These are phyloP conservation scores for Teratosphaeria viscida DNA, from an alignment of 2,329 filamentous ascomycete species.

Conservation along the genomic window DNA sequence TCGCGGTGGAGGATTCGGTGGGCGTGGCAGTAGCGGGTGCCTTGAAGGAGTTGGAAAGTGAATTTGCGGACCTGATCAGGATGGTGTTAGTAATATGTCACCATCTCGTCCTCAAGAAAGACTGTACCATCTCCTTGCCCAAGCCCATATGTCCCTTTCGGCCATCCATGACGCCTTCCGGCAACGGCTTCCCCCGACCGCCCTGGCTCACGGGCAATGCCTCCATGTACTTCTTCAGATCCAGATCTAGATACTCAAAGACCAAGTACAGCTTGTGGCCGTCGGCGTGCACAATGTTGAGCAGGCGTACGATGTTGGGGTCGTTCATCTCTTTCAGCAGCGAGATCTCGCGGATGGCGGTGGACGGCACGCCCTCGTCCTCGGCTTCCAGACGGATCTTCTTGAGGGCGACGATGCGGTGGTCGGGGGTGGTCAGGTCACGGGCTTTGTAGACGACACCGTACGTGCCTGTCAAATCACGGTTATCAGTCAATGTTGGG, in stretches of 20 bases:
- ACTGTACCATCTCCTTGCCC: constrained; percentile 53
- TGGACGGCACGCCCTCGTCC: constrained; percentile 86
- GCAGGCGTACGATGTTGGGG: constrained; percentile 74
- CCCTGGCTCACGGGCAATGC: constrained; percentile 73
- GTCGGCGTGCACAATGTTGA: constrained; percentile 91
- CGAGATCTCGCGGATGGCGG: constrained; percentile 88
- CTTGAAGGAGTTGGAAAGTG: constrained; percentile 78
- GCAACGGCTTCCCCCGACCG: constrained; percentile 73
- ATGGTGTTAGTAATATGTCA: not conserved
- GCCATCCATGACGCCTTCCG: constrained; percentile 55
- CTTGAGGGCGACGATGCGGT: constrained; percentile 81
- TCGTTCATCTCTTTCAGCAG: constrained; percentile 91
- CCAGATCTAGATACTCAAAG: constrained; percentile 81
- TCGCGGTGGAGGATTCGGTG: constrained; percentile 82
- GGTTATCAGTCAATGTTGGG: constrained; percentile 1
- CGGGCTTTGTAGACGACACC: constrained; percentile 92
- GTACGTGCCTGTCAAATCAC: constrained; percentile 61
- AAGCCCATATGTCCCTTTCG: constrained; percentile 57
- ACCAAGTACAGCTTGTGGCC: constrained; percentile 92
- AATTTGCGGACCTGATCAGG: constrained; percentile 62
- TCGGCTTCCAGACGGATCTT: constrained; percentile 93
- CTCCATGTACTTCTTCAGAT: constrained; percentile 96
- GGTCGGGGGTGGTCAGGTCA: constrained; percentile 66
- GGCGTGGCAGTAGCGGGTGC: constrained; percentile 78
- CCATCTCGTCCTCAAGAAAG: not conserved